Base-by-base conservation (phyloP, 352 stramenopile genomes). In the Aphanomyces cochlioides region DNA sequence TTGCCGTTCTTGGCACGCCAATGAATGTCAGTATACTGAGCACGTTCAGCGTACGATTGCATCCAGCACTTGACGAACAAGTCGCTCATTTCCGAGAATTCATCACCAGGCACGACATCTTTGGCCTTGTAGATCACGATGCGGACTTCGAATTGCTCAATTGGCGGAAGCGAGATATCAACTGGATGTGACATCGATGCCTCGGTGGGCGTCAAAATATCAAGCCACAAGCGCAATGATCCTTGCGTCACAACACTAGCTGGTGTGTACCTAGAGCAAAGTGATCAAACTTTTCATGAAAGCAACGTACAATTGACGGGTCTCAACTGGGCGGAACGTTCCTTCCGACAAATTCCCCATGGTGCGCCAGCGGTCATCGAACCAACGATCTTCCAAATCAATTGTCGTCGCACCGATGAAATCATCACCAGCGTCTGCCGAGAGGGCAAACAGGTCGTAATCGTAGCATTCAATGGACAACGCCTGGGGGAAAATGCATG, bases 361-460 rank as follows among this genome's bases (percentile, higher is more conserved):
- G 57, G 83, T 72, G 71, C 96, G 88, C 90, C 90, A 96, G 56
- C 84, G 87, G 17, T 74, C 60, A 66, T 92, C 86, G 78, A 98
- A 97, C 90, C 87, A 97, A 7, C 93, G 84, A 61, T 98, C 92
- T 74, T 98, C 93, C 0, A 98, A 76, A 68, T 98, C 93, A 45
- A 98, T 96, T 1, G 87, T 74, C n/a, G 92, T 98, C 12, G 87
- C 83, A 3, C 93, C 93, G 63, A 98, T 92, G 43, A 97, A 88
- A 43, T 97, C 90, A 65, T 98, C 90, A 37, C 78, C 83, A 34
- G 77, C 78, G 28, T 87, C 74, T 3, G 78, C 79, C 0, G 85
- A 78, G 12, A 92, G 79, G 2, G 84, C 77, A 59, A 91, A 90
- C 47, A 83, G 84, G 72, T 93, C 85, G 60, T 90, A 89, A 67